Conservation (phyloP, 2,329 filamentous ascomycete species). For the Sporothrix variecibatus region DNA sequence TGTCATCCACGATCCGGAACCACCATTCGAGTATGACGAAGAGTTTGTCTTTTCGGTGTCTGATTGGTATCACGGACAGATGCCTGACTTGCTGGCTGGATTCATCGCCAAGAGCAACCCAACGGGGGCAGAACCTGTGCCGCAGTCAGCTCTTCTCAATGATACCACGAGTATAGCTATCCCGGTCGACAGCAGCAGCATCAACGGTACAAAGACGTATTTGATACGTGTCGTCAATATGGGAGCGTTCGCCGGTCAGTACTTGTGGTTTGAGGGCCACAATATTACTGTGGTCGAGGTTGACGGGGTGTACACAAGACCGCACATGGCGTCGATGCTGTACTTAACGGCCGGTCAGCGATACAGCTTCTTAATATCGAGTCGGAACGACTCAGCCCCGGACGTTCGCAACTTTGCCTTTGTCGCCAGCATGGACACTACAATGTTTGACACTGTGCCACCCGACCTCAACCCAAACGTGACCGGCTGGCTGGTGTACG, state of each 20-base stretch:
- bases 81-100: constrained; percentile 47
- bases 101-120: constrained; percentile 58
- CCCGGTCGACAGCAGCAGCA: constrained; percentile 52
- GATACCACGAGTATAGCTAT: constrained; percentile 65
- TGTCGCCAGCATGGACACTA: constrained; percentile 69
- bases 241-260: constrained; percentile 68
- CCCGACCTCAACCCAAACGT: constrained; percentile 66
- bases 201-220: constrained; percentile 48
- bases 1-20: constrained; percentile 62
- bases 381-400: constrained; percentile 61
- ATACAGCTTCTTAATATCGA: constrained; percentile 64
- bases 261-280: constrained; percentile 67
- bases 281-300: constrained; percentile 71
- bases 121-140: constrained; percentile 64
- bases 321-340: constrained; percentile 60
- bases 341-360: constrained; percentile 70
- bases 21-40: constrained; percentile 63
- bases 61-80: constrained; percentile 68
- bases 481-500: constrained; percentile 65
- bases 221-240: constrained; percentile 72
- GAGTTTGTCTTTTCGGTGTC: constrained; percentile 67
- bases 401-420: constrained; percentile 62
- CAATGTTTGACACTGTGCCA: constrained; percentile 69
- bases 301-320: constrained; percentile 69
- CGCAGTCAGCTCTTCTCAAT: constrained; percentile 69